Evolutionary conservation across 495 filamentous ascomycete genomes (phyloP).

Genomic region (Aspergillus diversus): DNA sequence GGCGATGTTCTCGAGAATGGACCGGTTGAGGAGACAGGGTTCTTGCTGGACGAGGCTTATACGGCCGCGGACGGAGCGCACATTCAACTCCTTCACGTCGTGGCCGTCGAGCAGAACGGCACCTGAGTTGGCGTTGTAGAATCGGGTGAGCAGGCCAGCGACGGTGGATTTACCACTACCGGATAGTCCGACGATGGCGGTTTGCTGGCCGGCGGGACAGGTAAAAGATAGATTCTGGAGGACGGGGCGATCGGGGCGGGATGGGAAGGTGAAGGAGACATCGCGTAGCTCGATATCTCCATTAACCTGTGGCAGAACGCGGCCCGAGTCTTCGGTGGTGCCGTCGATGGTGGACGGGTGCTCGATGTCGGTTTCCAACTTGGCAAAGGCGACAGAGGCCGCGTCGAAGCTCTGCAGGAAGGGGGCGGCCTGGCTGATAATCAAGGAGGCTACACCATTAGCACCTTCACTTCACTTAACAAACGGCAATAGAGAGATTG

Average conservation of each 20-base stretch:
- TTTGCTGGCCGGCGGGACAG: slow-evolving; percentile 49
- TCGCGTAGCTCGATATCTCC: slow-evolving; percentile 50
- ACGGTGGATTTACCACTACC: slow-evolving; percentile 71
- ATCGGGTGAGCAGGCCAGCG: slow-evolving; percentile 55
- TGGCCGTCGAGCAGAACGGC: slow-evolving; percentile 51
- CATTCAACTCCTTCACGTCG: slow-evolving; percentile 55
- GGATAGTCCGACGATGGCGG: slow-evolving; percentile 69
- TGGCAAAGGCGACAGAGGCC: slow-evolving; percentile 57
- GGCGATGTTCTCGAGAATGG: slow-evolving; percentile 70
- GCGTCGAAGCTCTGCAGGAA: slow-evolving; percentile 64
- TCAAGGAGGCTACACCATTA: slow-evolving; percentile 47
- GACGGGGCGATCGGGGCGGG: slow-evolving; percentile 30
- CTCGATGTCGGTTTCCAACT: slow-evolving; percentile 53
- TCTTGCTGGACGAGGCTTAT: slow-evolving; percentile 69
- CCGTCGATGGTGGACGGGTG: slow-evolving; percentile 54
- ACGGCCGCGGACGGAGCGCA: slow-evolving; percentile 56
- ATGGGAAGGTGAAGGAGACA: slow-evolving; percentile 58
- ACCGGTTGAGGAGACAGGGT: slow-evolving; percentile 61
- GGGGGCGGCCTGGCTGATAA: slow-evolving; percentile 65
- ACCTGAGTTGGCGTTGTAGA: slow-evolving; percentile 47
- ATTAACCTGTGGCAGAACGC: too few relatives aligned
- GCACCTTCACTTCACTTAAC: too few relatives aligned
- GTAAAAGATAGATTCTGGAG: neutral
- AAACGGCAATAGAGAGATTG: too few relatives aligned
- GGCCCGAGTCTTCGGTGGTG: slow-evolving; percentile 29